phyloP scores from a whole-genome alignment of 2,329 filamentous ascomycete species.

The Arthrinium phaeospermum region DNA sequence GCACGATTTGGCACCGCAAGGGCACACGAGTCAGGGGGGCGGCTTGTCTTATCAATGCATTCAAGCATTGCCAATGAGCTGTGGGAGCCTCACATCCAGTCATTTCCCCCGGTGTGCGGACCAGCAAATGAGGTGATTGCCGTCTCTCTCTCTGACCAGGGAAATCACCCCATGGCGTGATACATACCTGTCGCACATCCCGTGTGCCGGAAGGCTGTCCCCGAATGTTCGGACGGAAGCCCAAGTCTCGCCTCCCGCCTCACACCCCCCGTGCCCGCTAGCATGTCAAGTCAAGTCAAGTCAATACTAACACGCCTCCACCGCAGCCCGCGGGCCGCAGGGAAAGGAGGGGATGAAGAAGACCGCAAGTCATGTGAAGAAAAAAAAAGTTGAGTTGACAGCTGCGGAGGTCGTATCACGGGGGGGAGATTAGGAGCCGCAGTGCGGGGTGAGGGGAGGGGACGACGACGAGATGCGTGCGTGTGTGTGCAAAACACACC shows the following conservation, averaged over 20 bases:
- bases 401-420: neutral
- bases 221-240: neutral
- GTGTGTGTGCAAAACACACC: no score
- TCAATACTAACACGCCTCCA: neutral
- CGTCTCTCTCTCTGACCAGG: neutral
- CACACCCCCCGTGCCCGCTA: neutral
- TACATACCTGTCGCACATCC: neutral
- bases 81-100: neutral
- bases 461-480: neutral
- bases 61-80: neutral
- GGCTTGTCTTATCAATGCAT: neutral
- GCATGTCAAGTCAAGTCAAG: neutral
- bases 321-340: neutral
- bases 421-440: neutral
- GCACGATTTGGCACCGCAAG: neutral
- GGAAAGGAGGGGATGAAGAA: neutral
- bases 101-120: neutral
- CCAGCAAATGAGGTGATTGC: neutral
- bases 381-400: constrained; percentile 8
- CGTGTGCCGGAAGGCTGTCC: neutral
- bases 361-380: neutral
- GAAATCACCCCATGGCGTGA: neutral
- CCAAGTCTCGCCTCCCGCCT: neutral
- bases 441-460: neutral
- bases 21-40: neutral